Conservation (phyloP, 2,329 filamentous ascomycete genomes). For the Lecanicillium sp. region DNA sequence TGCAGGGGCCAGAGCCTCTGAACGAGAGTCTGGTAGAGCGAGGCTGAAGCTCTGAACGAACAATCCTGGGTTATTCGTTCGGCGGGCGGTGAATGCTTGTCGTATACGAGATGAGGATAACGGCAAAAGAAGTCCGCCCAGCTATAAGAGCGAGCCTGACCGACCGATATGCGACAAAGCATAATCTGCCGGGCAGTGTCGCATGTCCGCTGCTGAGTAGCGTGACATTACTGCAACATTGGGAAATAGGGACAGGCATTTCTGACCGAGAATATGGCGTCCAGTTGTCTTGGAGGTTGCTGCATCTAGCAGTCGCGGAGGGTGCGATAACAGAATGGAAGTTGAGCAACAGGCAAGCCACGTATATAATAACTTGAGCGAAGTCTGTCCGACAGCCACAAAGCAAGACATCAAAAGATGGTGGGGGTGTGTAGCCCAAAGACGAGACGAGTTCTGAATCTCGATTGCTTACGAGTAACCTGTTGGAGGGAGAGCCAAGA, state of each 20-base stretch:
- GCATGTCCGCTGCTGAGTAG: too few species aligned
- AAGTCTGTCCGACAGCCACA: conserved; percentile 12
- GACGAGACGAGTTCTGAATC: neutral
- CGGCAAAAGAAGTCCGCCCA: neutral
- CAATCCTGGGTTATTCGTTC: neutral
- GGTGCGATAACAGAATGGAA: neutral
- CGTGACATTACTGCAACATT: too few species aligned
- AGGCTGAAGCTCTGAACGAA: conserved; percentile 2
- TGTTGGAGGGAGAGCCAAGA: conserved; percentile 1
- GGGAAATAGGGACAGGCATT: too few species aligned
- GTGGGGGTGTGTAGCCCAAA: conserved; percentile 7
- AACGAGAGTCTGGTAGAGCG: too few species aligned
- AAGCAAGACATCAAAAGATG: neutral
- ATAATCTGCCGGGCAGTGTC: neutral
- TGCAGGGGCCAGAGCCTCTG: too few species aligned
- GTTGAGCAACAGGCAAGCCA: neutral
- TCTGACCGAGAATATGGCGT: too few species aligned
- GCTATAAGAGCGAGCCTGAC: neutral
- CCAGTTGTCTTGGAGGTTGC: too few species aligned
- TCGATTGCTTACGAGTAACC: neutral
- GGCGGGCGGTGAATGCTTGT: too few species aligned
- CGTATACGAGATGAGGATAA: neutral
- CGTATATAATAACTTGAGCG: neutral
- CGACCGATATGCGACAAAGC: neutral
- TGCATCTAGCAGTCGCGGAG: too few species aligned